Evolutionary conservation across 2,329 filamentous ascomycete species (phyloP), one percentile per base, ranked within the genome.

Genomic region (Aspergillus udagawae): DNA sequence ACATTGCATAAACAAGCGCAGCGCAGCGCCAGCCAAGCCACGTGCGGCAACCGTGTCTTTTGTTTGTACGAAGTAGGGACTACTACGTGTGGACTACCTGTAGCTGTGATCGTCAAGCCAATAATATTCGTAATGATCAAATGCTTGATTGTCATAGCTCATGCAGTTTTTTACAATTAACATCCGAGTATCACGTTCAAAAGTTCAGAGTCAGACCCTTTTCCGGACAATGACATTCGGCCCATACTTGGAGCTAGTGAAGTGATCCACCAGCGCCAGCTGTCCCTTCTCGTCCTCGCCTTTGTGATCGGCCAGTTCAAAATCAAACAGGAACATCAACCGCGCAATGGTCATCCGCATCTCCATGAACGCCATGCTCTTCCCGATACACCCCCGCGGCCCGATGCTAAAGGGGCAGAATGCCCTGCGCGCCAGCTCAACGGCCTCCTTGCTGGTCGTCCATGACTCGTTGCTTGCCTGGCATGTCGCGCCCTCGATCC

Each of bases 341-440:
- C 68, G 67, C 14, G 74, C 75, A 47, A 77, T 55, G 7, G 73
- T 74, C 52, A 75, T 54, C n/a, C 67, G 65, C 66, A 77, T 70
- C 58, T 78, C 75, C 67, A 76, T 72, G 51, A 76, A 70, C 2
- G 76, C 76, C 71, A 78, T 70, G 42, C 70, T 70, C 63, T 77
- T 77, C 4, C 75, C 76, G 57, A 76, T 72, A 53, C 76, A 78
- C 1, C 75, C 74, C 1, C 75, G 69, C 1, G 72, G 73, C 0
- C 76, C 76, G 41, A 77, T 72, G 45, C 71, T 74, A 52, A 78
- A 78, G 7, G 90, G 88, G 60, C 87, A 91, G 73, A 90, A 93
- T 0, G 89, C 89, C 35, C 79, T 81, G 52, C 87, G 82, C 2
- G 88, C 87, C 4, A 77, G 67, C 2, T 75, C 73, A 53, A 73